phyloP scores from a whole-genome alignment of 768 basidiomycete genomes.

The Kwoniella sp. region DNA sequence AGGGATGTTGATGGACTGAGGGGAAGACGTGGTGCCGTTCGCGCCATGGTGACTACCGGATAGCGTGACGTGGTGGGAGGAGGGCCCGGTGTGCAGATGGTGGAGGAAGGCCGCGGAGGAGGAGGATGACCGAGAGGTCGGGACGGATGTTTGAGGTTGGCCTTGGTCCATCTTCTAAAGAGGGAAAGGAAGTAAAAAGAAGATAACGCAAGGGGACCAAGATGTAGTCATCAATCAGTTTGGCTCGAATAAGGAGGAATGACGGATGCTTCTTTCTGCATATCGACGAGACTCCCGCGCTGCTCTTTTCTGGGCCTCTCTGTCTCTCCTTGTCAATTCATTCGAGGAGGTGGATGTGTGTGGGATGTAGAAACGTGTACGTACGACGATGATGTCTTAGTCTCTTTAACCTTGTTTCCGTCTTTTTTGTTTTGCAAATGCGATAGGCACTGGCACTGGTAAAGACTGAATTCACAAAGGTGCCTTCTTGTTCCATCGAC shows the following conservation, averaged over 20 bases:
- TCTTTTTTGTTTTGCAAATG: not conserved
- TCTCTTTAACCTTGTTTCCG: not conserved
- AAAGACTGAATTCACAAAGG: not conserved
- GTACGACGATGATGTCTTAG: not conserved
- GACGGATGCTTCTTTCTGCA: not conserved
- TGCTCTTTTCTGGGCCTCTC: not conserved
- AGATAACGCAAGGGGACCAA: not conserved
- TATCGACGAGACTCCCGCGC: not conserved
- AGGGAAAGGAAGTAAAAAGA: not conserved
- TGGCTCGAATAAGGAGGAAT: not conserved
- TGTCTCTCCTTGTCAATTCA: no score
- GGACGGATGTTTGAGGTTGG: not conserved
- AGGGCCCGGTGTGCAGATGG: conserved; percentile 53
- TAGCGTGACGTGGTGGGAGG: conserved; percentile 51
- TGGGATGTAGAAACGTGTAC: not conserved
- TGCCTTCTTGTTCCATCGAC: not conserved
- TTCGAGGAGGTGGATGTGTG: not conserved
- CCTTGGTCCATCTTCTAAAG: not conserved
- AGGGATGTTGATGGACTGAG: conserved; percentile 17
- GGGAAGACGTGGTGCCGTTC: conserved; percentile 5
- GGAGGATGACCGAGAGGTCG: conserved; percentile 9
- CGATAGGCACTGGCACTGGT: not conserved
- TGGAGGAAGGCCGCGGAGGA: conserved; percentile 50
- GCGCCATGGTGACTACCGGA: conserved; percentile 22
- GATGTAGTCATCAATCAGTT: not conserved